Conservation (phyloP, 805 yeast species). For the Brettanomyces nanus region DNA sequence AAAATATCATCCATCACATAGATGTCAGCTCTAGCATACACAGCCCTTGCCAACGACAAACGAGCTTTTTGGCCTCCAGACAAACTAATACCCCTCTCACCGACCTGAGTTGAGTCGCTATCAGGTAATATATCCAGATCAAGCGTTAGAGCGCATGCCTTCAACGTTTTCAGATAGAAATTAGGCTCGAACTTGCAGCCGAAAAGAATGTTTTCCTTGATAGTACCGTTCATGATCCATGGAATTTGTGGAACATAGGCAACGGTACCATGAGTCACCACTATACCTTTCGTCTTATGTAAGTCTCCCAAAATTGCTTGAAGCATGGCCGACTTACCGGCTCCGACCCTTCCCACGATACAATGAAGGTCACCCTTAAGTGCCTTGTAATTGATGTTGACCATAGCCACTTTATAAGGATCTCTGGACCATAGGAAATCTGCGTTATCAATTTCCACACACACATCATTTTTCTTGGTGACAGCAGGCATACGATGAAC, state of each 20-base stretch:
- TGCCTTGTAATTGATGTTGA: conserved; percentile 40
- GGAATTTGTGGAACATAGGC: conserved; percentile 71
- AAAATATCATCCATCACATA: conserved; percentile 87
- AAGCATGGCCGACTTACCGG: conserved; percentile 57
- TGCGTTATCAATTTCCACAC: conserved; percentile 54
- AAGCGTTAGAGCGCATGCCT: conserved; percentile 78
- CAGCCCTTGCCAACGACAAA: conserved; percentile 89
- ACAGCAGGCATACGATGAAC: conserved; percentile 44
- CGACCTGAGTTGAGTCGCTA: conserved; percentile 89
- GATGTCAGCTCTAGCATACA: conserved; percentile 88
- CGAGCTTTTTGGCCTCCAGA: conserved; percentile 99
- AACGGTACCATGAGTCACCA: conserved; percentile 34
- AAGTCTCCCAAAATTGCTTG: conserved; percentile 49
- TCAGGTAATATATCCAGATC: conserved; percentile 78
- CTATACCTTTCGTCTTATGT: conserved; percentile 24
- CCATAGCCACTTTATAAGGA: conserved; percentile 54
- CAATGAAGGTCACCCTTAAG: conserved; percentile 48
- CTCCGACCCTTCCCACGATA: conserved; percentile 59
- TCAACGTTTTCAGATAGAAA: conserved; percentile 72
- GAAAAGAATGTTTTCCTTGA: conserved; percentile 83
- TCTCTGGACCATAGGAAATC: conserved; percentile 74
- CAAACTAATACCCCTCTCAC: conserved; percentile 93
- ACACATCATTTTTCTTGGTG: conserved; percentile 52
- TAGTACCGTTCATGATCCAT: conserved; percentile 95
- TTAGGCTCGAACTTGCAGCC: conserved; percentile 79